Evolutionary conservation across 2,329 filamentous ascomycete genomes (phyloP), one percentile per base, ranked within the genome.

Genomic region (Aureobasidium lini): DNA sequence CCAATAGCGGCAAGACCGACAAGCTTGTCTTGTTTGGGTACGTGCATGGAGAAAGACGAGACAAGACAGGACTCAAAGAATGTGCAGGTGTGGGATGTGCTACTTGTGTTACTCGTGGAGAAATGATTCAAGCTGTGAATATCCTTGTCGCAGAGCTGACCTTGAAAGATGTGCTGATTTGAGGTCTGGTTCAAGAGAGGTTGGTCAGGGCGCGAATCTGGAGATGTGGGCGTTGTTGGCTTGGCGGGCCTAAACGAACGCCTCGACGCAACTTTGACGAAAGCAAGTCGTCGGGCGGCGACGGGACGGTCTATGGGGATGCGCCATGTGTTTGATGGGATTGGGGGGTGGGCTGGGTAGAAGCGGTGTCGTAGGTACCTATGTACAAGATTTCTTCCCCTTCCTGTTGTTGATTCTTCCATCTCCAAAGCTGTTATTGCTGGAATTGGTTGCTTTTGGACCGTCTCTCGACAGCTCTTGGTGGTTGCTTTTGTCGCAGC

Each of bases 281-380:
- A 54, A 54, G 50, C 50, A 31, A 28, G 4, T 10, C 15, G 31
- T 54, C 50, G 50, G 50, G 50, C 50, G 50, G 50, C 50, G 50
- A 54, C 50, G 50, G 50, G 50, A 43, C 39, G 39, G 39, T 16
- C 34, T 8, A 54, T 37, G 6, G 28, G 37, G 29, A 3, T 32
- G 6, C 37, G 34, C 15, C 37, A 39, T 48, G 13, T 50, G 34
- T 31, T 53, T 23, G 48, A 52, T 40, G 48, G 36, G 39, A 16
- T 32, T 32, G 31, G 50, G 37, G 18, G 37, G 36, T 40, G 49
- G 29, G 37, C 18, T 43, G 50, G 50, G 9, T 43, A 43, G 28
- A 43, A 34, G 50, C 50, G 50, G 50, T 54, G 50, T 43, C 39
- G 11, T 23, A 54, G 28, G 50, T 54, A 54, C 50, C 29, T 23